Percentiles rank a stretch among this genome's conserved stretches.
These are phyloP conservation scores for Populus deltoides DNA, from an alignment of 345 rosid genomes.

Conservation along the genomic window DNA sequence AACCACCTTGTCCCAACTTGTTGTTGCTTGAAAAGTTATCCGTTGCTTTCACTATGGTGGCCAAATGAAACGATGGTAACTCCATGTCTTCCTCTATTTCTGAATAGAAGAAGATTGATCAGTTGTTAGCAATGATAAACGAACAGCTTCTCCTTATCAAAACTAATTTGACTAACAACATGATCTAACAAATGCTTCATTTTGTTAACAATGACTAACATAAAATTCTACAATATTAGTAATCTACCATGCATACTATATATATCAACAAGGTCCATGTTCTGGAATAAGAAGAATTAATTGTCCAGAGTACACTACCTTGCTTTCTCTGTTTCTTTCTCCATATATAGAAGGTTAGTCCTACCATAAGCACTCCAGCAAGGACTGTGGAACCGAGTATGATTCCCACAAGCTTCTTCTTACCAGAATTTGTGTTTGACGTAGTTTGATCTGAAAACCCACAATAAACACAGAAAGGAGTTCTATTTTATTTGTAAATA, in stretches of 20 bases:
- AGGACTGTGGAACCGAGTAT: background rate
- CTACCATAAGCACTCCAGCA: background rate
- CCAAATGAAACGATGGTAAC: slow-evolving; percentile 17
- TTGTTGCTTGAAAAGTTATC: slow-evolving; percentile 19
- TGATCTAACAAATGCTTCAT: too few species aligned
- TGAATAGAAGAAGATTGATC: background rate
- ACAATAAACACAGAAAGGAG: background rate
- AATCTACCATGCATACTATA: too few species aligned
- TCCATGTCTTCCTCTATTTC: slow-evolving; percentile 18
- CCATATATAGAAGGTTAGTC: background rate
- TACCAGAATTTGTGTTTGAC: background rate
- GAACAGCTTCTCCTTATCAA: too few species aligned
- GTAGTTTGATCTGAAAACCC: background rate
- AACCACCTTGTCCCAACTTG: slow-evolving; percentile 36
- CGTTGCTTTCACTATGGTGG: slow-evolving; percentile 18
- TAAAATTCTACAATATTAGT: too few species aligned
- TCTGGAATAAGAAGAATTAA: too few species aligned
- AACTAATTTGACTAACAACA: too few species aligned
- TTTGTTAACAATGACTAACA: too few species aligned
- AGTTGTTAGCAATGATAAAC: background rate
- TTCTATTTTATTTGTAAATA: too few species aligned
- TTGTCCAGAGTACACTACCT: background rate
- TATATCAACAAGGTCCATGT: too few species aligned
- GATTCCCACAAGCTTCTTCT: background rate
- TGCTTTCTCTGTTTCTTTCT: background rate